Base-by-base conservation (phyloP, 176 grass and related monocot species). In the Oryza punctata region DNA sequence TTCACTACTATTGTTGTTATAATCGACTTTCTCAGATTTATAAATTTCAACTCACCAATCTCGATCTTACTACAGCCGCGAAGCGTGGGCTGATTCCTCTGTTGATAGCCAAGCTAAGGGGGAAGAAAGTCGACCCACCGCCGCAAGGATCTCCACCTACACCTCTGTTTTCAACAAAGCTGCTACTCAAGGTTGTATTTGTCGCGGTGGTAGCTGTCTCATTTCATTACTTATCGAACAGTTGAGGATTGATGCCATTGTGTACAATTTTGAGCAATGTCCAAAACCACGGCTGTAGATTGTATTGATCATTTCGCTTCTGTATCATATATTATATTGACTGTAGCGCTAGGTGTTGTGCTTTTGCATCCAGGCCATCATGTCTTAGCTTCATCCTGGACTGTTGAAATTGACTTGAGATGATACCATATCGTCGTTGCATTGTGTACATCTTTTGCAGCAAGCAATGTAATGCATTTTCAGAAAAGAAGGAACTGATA, bases 41-140 rank as follows among this genome's bases (percentile, higher is more conserved):
- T 61, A 21, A 10, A 6, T n/a, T 68, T 40, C 14, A 49, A 40
- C 64, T 83, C 49, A 90, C 73, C 9, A 19, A 45, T 82, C 28
- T 82, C 0, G 68, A 82, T 68, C 45, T 18, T 74, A 12, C 73
- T 11, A 74, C 84, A 90, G 88, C 25, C 27, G 18, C 46, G n/a
- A 90, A 38, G 73, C 67, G 10, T 12, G 78, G 78, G 5, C 79
- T 90, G 61, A 86, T 90, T 63, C 68, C 67, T 78, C 35, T 26
- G 74, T 67, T 86, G 80, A 8, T 90, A 69, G 72, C 88, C 38
- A 90, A 67, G 73, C 60, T 90, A 67, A 82, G 79, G 79, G 79
- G 84, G 1, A 74, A 82, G 57, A 86, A 86, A 78, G 16, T 73
- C 0, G 67, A 83, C 25, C 45, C 46, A 63, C 18, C 68, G 7